A percentile compares a stretch with the other conserved stretches of the same genome.
phyloP scores from a whole-genome alignment of 495 filamentous ascomycete genomes.

The Hypoxylon perforatum region DNA sequence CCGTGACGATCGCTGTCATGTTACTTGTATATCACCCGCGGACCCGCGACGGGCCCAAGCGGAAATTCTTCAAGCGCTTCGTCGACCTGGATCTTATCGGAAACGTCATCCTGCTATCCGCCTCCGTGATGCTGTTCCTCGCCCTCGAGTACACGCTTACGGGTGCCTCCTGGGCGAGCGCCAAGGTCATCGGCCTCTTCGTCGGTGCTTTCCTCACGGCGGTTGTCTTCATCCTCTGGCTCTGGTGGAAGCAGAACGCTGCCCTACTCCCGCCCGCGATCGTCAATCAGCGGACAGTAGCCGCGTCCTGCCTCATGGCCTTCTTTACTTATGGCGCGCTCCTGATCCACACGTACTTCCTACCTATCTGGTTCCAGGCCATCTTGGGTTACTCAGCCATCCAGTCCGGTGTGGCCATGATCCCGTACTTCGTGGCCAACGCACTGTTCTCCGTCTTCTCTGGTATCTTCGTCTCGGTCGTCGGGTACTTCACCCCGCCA shows the following conservation, averaged over 20 bases:
- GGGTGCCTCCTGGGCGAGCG: conserved; percentile 67
- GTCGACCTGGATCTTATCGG: conserved; percentile 73
- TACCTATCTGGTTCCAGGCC: conserved; percentile 87
- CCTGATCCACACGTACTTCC: conserved; percentile 70
- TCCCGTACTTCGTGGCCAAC: conserved; percentile 72
- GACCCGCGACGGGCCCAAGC: conserved; percentile 11
- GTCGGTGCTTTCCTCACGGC: conserved; percentile 33
- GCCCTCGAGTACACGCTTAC: conserved; percentile 79
- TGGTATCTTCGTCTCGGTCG: conserved; percentile 57
- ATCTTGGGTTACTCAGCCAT: conserved; percentile 74
- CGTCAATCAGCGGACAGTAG: conserved; percentile 71
- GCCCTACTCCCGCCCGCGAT: conserved; percentile 77
- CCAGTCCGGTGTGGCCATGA: conserved; percentile 73
- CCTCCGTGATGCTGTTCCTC: conserved; percentile 71
- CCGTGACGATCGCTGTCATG: conserved; percentile 67
- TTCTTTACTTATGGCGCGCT: conserved; percentile 67
- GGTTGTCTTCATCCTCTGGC: conserved; percentile 66
- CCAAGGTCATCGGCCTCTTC: conserved; percentile 71
- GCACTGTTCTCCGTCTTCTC: conserved; percentile 67
- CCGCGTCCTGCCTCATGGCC: conserved; percentile 61
- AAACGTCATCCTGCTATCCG: conserved; percentile 68
- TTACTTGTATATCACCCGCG: conserved; percentile 68
- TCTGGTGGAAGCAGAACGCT: conserved; percentile 61
- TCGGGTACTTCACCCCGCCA: conserved; percentile 76
- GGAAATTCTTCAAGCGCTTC: conserved; percentile 36